phyloP scores from a whole-genome alignment of 495 filamentous ascomycete genomes.

The Penicillium canariense region DNA sequence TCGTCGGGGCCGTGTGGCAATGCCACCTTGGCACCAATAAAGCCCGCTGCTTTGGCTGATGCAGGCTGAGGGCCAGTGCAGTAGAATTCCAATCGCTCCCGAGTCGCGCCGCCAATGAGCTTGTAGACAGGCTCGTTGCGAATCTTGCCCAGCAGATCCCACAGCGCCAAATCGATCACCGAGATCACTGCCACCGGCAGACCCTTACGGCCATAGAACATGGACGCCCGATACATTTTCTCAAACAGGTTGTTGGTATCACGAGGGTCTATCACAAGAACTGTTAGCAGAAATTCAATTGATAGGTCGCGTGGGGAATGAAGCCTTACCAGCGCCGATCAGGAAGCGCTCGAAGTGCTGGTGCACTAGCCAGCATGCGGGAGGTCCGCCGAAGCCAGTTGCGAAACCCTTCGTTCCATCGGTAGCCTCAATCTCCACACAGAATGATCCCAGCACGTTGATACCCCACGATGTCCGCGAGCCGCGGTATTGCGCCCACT shows the following conservation, averaged over 20 bases:
- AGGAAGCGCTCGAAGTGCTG: constrained; percentile 91
- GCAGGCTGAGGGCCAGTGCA: constrained; percentile 85
- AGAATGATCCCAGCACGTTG: constrained; percentile 91
- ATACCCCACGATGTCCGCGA: constrained; percentile 93
- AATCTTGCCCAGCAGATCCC: constrained; percentile 88
- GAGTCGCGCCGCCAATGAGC: constrained; percentile 83
- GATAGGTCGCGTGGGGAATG: background rate
- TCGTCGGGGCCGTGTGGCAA: constrained; percentile 86
- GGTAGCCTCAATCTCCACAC: constrained; percentile 83
- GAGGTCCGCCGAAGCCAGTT: constrained; percentile 89
- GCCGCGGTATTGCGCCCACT: constrained; percentile 80
- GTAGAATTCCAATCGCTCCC: constrained; percentile 81
- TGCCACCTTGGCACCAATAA: constrained; percentile 85
- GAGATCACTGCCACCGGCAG: constrained; percentile 87
- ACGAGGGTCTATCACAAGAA: constrained; percentile 60
- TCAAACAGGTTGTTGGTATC: constrained; percentile 88
- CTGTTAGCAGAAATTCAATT: background rate
- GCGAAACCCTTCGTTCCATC: constrained; percentile 91
- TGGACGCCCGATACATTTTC: constrained; percentile 91
- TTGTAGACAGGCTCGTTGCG: constrained; percentile 92
- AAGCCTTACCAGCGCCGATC: constrained; percentile 63
- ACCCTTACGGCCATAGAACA: constrained; percentile 94
- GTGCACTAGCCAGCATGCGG: constrained; percentile 87
- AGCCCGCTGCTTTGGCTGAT: constrained; percentile 76
- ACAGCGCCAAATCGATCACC: constrained; percentile 86